Evolutionary conservation across 2,329 filamentous ascomycete genomes (phyloP).

Genomic region (Leptographium procerum): DNA sequence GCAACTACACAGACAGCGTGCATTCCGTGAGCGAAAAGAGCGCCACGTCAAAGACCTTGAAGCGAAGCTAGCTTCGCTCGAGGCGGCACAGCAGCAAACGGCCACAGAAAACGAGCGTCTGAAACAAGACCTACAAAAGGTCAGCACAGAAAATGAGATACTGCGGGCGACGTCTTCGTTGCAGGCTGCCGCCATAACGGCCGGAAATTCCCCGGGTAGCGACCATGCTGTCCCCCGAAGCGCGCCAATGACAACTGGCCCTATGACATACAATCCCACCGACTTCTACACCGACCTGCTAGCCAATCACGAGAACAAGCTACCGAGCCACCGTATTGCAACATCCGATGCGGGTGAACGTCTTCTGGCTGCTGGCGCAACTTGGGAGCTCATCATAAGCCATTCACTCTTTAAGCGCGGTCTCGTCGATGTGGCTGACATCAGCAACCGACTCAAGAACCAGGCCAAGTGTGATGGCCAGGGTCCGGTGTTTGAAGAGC

Average conservation of each 20-base stretch:
- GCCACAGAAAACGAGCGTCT: slow-evolving; percentile 78
- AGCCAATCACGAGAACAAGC: slow-evolving; percentile 50
- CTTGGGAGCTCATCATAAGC: slow-evolving; percentile 81
- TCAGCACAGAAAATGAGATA: slow-evolving; percentile 86
- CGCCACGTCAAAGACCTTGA: slow-evolving; percentile 84
- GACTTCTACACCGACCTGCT: slow-evolving; percentile 59
- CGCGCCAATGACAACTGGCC: slow-evolving; percentile 47
- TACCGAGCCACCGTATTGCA: slow-evolving; percentile 56
- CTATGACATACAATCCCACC: slow-evolving; percentile 59
- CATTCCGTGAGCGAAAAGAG: slow-evolving; percentile 93
- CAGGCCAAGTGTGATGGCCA: slow-evolving; percentile 74
- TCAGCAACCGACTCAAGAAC: slow-evolving; percentile 67
- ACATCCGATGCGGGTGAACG: slow-evolving; percentile 55
- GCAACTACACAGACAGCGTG: slow-evolving; percentile 60
- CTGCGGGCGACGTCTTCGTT: slow-evolving; percentile 62
- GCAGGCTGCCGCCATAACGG: slow-evolving; percentile 12
- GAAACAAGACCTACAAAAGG: slow-evolving; percentile 71
- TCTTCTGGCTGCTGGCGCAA: slow-evolving; percentile 62
- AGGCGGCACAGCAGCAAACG: slow-evolving; percentile 60
- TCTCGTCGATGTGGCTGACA: slow-evolving; percentile 67
- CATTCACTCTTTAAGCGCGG: slow-evolving; percentile 69
- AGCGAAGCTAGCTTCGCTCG: slow-evolving; percentile 66
- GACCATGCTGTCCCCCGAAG: slow-evolving; percentile 29
- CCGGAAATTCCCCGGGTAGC: slow-evolving; percentile 30
- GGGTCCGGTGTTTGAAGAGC: slow-evolving; percentile 78